A percentile compares a stretch with the other conserved stretches of the same genome.
Conservation (phyloP, 2,329 filamentous ascomycete species). For the Cercospora berteroae region DNA sequence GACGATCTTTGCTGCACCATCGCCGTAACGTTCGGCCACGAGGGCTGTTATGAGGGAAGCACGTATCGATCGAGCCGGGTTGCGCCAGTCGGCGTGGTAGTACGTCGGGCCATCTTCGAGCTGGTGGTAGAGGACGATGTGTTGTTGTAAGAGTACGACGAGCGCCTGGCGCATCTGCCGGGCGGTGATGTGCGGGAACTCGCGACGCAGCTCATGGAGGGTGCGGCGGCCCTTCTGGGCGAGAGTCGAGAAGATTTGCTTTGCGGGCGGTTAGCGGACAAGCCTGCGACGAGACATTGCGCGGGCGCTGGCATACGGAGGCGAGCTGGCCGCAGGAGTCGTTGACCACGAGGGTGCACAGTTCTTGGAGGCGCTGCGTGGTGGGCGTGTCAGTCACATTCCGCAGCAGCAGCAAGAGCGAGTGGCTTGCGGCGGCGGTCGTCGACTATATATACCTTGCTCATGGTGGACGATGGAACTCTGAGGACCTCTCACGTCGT, state of each 20-base stretch:
- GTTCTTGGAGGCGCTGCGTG: conserved; percentile 74
- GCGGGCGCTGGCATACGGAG: conserved; percentile 62
- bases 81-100: conserved; percentile 80
- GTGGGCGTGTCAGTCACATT: conserved; percentile 23
- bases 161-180: conserved; percentile 78
- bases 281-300: neutral
- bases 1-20: conserved; percentile 70
- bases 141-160: conserved; percentile 82
- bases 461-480: conserved; percentile 25
- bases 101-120: conserved; percentile 59
- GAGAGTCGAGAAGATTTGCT: conserved; percentile 84
- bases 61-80: conserved; percentile 79
- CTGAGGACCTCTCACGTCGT: conserved; percentile 40
- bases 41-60: conserved; percentile 77
- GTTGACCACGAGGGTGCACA: conserved; percentile 84
- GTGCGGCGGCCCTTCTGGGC: conserved; percentile 75
- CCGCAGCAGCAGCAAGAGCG: conserved; percentile 7
- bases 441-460: conserved; percentile 15
- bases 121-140: conserved; percentile 51
- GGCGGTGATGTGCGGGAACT: conserved; percentile 69
- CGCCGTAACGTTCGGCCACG: conserved; percentile 70
- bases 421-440: neutral
- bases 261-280: conserved; percentile 15
- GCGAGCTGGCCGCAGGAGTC: conserved; percentile 90
- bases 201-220: conserved; percentile 62